Base-by-base conservation (phyloP, 2,329 filamentous ascomycete genomes). In the Orbilia oligospora region DNA sequence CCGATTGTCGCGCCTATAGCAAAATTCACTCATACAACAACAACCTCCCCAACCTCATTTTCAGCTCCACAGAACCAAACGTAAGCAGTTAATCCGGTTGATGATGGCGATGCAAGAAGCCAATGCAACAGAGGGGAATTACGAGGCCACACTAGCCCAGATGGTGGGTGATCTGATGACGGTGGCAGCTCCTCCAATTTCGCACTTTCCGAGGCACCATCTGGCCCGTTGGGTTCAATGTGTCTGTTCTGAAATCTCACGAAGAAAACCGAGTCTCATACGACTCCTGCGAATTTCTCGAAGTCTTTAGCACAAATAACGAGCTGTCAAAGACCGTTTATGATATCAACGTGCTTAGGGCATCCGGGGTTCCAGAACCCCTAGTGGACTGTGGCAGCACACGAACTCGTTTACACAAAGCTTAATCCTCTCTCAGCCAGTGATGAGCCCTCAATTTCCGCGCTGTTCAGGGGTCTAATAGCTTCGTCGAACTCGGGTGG, bases 341-440 rank as follows among this genome's bases (percentile, higher is more conserved):
- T 22, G 33, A 65, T 36, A 56, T 56, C 53, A 56, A n/a, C 53
- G 18, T 56, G 53, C 53, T 30, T 55, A 49, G 27, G 27, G 27
- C 27, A 56, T 22, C 53, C n/a, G n/a, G 46, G 53, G 53, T 56
- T 56, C 53, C 30, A 56, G 27, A 56, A 56, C 27, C 53, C 53
- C 30, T 56, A 56, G 14, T n/a, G 30, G 8, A 20, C n/a, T 56
- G 53, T 56, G 53, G 53, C 53, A 56, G 27, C 53, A 69, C 18
- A 55, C 67, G 16, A 44, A 65, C 56, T 76, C 71, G 71, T 68
- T 76, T 76, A 66, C n/a, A 65, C 71, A 70, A 68, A 76, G 71
- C 71, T 76, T 70, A 76, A 76, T 76, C 71, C 10, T 18, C 36
- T 8, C 24, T 58, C 66, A 76, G 71, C 71, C 71, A 76, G 71